Evolutionary conservation across 2,329 filamentous ascomycete genomes (phyloP), one percentile per base, ranked within the genome.

Genomic region (Fusarium solani-melongenae): DNA sequence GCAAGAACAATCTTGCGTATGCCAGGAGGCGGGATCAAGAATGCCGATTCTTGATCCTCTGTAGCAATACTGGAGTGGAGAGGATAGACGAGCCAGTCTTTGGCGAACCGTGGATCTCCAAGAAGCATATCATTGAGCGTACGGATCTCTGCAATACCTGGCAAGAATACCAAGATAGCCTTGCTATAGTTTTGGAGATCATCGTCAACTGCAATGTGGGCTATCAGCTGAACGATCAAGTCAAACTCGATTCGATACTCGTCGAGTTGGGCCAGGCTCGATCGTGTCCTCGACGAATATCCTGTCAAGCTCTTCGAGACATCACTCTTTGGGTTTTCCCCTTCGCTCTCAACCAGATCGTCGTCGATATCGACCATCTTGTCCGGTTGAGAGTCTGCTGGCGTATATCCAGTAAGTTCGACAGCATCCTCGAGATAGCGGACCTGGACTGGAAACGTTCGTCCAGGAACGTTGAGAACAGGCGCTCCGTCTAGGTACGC

Each of bases 1-100:
- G 96, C 95, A 63, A 99, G 88, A 2, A 99, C 96, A 72, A 99
- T 96, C 84, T 99, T 99, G 71, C 95, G 90, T 65, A 91, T 87
- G 1, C 96, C 96, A 4, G 87, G 88, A 1, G 95, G 94, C 7
- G 96, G 96, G 1, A 98, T 84, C 7, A 94, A 86, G 80, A 99
- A 99, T 0, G 96, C 96, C 36, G 93, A 92, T 82, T 99, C 96
- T 81, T 99, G 96, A 70, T 99, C 96, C 78, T 98, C 96, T 55
- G 93, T 98, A 12, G 96, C 95, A 76, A 99, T 98, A 0, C 93
- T 94, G 0, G 96, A 98, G 81, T 99, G 96, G 38, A 99, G 87
- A 14, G 95, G 93, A 81, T 97, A 95, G 1, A 99, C 87, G 62
- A 94, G 88, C 95, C 96, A 99, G 64, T 91, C 88, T 39, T 88